These are phyloP conservation scores for Paecilomyces fulvus DNA, from an alignment of 2,329 filamentous ascomycete species.

Conservation along the genomic window DNA sequence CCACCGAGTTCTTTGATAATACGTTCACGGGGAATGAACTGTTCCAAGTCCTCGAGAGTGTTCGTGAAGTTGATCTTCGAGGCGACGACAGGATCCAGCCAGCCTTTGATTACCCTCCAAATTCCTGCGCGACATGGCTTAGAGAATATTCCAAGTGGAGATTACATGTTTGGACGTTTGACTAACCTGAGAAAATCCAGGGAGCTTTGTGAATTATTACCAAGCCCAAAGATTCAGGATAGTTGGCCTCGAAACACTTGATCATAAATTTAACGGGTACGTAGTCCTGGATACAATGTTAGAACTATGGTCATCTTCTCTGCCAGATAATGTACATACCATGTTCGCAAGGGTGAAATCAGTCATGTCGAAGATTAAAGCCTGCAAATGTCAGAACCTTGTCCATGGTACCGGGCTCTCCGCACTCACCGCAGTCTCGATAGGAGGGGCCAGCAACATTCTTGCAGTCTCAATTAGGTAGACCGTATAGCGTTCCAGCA, in stretches of 20 bases:
- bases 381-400: slow-evolving; percentile 44
- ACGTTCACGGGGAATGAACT: slow-evolving; percentile 61
- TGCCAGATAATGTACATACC: slow-evolving; percentile 41
- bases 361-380: slow-evolving; percentile 92
- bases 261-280: slow-evolving; percentile 98
- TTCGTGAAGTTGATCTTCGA: slow-evolving; percentile 91
- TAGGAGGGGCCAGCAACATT: slow-evolving; percentile 66
- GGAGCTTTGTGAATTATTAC: slow-evolving; percentile 93
- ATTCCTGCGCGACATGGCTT: slow-evolving; percentile 50
- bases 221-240: slow-evolving; percentile 81
- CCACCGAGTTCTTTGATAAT: slow-evolving; percentile 82
- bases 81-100: slow-evolving; percentile 94
- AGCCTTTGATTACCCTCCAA: slow-evolving; percentile 90
- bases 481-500: slow-evolving; percentile 81
- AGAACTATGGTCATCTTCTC: neutral
- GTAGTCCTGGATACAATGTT: slow-evolving; percentile 57
- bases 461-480: slow-evolving; percentile 92
- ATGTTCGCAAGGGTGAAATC: slow-evolving; percentile 91
- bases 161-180: neutral
- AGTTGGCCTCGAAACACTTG: slow-evolving; percentile 98
- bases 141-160: neutral
- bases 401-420: slow-evolving; percentile 6
- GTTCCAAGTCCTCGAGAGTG: slow-evolving; percentile 65
- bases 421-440: slow-evolving; percentile 80
- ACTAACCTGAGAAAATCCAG: slow-evolving; percentile 85